phyloP scores from a whole-genome alignment of 495 filamentous ascomycete species.

The Xylaria longipes region DNA sequence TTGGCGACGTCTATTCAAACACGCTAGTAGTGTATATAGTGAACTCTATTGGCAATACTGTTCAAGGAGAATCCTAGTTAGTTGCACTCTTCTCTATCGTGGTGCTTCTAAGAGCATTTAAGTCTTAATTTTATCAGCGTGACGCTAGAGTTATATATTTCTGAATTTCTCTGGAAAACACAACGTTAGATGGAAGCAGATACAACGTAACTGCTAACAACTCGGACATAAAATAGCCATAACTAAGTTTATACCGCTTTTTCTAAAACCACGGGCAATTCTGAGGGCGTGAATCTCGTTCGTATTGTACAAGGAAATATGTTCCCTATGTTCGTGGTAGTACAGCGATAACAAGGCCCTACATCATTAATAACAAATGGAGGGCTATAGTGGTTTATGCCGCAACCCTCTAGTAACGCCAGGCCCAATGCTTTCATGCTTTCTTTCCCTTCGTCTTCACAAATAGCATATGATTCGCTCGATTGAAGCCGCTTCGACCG shows the following conservation, averaged over 20 bases:
- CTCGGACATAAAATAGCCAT: not conserved
- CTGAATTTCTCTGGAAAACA: not conserved
- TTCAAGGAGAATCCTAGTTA: not conserved
- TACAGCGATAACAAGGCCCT: conserved; percentile 19
- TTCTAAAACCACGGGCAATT: not conserved
- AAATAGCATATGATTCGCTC: not conserved
- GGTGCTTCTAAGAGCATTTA: not conserved
- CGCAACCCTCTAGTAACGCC: conserved; percentile 9
- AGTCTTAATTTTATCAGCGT: not conserved
- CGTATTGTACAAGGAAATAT: conserved; percentile 30
- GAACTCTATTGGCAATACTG: not conserved
- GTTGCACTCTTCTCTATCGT: not conserved
- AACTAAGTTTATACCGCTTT: not conserved
- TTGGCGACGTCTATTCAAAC: not conserved
- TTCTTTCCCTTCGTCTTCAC: not conserved
- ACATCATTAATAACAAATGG: conserved; percentile 12
- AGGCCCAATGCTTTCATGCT: conserved; percentile 25
- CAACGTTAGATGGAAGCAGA: not conserved
- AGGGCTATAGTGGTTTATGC: not conserved
- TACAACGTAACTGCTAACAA: not conserved
- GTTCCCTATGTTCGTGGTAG: not conserved
- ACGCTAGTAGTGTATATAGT: not conserved
- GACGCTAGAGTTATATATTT: not conserved
- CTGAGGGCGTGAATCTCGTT: conserved; percentile 14
- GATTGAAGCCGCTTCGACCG: not conserved